Percentiles rank a stretch among this genome's conserved stretches.
Evolutionary conservation across 768 basidiomycete species (phyloP).

Genomic region (Lenzites betulinus): DNA sequence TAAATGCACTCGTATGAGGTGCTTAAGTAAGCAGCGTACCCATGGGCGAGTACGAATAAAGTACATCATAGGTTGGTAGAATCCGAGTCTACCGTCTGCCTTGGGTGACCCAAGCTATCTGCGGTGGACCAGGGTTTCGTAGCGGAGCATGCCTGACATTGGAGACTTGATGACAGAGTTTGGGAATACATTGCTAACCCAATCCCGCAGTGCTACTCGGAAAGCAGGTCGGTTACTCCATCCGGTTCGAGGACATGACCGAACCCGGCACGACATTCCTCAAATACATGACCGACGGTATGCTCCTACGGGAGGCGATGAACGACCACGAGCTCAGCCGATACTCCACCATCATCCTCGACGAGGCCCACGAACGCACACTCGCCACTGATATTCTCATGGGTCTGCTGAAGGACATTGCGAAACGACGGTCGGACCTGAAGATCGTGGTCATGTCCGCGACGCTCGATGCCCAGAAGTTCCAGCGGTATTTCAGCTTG

Average conservation of each 20-base stretch:
- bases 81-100: too few species aligned
- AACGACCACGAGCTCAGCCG: slow-evolving; percentile 86
- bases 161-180: too few species aligned
- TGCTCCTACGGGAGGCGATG: slow-evolving; percentile 99
- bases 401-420: slow-evolving; percentile 89
- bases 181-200: not conserved
- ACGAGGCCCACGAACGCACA: slow-evolving; percentile 98
- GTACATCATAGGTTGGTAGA: too few species aligned
- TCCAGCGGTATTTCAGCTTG: slow-evolving; percentile 87
- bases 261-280: slow-evolving; percentile 88
- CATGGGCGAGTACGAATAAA: too few species aligned
- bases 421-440: slow-evolving; percentile 79
- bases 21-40: too few species aligned
- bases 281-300: slow-evolving; percentile 99
- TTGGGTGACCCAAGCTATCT: too few species aligned
- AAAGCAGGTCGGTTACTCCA: slow-evolving; percentile 95
- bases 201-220: slow-evolving; percentile 75
- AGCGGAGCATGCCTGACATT: too few species aligned
- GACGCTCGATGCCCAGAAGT: slow-evolving; percentile 94
- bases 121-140: too few species aligned
- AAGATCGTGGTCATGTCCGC: slow-evolving; percentile 99
- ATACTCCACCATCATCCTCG: slow-evolving; percentile 97
- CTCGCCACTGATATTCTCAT: slow-evolving; percentile 98
- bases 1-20: too few species aligned
- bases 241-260: slow-evolving; percentile 98